phyloP scores from a whole-genome alignment of 495 filamentous ascomycete genomes.

The Cudoniella acicularis region DNA sequence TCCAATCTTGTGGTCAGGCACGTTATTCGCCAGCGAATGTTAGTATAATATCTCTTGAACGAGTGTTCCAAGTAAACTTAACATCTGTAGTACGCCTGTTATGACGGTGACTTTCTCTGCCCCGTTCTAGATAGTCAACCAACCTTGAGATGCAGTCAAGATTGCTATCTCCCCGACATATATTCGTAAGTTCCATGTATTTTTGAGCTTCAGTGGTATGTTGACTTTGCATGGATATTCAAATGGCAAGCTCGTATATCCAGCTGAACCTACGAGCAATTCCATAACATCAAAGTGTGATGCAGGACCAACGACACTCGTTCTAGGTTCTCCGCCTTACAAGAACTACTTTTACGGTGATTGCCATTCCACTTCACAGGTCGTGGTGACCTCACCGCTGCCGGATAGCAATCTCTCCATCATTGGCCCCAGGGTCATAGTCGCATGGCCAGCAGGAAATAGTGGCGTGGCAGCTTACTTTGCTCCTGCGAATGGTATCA shows the following conservation, averaged over 20 bases:
- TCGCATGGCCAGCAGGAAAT: slow-evolving; percentile 65
- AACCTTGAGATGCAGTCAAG: slow-evolving; percentile 35
- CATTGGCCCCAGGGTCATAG: slow-evolving; percentile 51
- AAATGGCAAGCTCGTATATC: slow-evolving; percentile 30
- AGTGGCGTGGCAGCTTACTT: slow-evolving; percentile 56
- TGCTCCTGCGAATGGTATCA: slow-evolving; percentile 45
- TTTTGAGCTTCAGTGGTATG: not conserved
- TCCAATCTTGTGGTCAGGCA: slow-evolving; percentile 34
- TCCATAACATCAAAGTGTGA: slow-evolving; percentile 15
- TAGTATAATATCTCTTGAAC: slow-evolving; percentile 4
- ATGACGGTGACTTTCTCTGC: slow-evolving; percentile 36
- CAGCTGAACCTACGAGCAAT: slow-evolving; percentile 13
- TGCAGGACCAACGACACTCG: slow-evolving; percentile 29
- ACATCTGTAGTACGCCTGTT: slow-evolving; percentile 39
- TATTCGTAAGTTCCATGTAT: slow-evolving; percentile 28
- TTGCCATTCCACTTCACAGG: slow-evolving; percentile 53
- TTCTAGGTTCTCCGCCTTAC: slow-evolving; percentile 39
- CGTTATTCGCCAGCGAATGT: slow-evolving; percentile 35
- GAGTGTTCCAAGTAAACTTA: not conserved
- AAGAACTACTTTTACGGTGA: slow-evolving; percentile 63
- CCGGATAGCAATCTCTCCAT: slow-evolving; percentile 48
- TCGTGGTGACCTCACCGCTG: slow-evolving; percentile 54
- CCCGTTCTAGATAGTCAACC: slow-evolving; percentile 33
- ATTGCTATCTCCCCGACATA: slow-evolving; percentile 35
- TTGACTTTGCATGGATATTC: slow-evolving; percentile 18